Evolutionary conservation across 169 alveolate species (phyloP).

Genomic region (Plasmodium relictum): DNA sequence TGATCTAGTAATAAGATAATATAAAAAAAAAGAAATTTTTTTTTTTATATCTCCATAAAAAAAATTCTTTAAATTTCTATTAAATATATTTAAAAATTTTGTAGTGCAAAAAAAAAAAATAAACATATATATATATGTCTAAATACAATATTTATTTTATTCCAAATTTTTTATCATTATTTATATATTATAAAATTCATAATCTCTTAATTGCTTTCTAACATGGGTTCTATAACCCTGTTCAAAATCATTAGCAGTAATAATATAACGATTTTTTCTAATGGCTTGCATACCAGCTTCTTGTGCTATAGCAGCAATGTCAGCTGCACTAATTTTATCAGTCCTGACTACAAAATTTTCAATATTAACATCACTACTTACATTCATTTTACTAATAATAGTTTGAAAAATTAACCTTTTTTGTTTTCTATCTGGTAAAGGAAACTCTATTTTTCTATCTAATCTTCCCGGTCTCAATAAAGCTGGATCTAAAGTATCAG

Average conservation of each 20-base stretch:
- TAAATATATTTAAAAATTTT: too few relatives aligned
- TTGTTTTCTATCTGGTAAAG: slow-evolving; percentile 98
- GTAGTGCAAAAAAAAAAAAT: neutral
- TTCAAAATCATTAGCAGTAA: slow-evolving; percentile 94
- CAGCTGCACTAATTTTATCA: slow-evolving; percentile 98
- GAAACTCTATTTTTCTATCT: slow-evolving; percentile 98
- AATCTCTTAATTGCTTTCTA: slow-evolving; percentile 92
- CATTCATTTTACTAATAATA: slow-evolving; percentile 97
- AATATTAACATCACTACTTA: slow-evolving; percentile 97
- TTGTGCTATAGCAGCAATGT: slow-evolving; percentile 98
- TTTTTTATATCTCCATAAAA: too few relatives aligned
- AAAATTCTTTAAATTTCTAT: too few relatives aligned
- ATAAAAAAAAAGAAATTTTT: too few relatives aligned
- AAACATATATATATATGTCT: neutral
- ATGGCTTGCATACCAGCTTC: slow-evolving; percentile 99
- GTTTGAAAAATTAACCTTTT: slow-evolving; percentile 95
- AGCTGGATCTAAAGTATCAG: slow-evolving; percentile 99
- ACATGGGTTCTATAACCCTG: slow-evolving; percentile 94
- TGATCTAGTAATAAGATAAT: too few relatives aligned
- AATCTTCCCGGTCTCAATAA: slow-evolving; percentile 98
- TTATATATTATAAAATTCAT: slow-evolving; percentile 90
- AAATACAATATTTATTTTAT: neutral
- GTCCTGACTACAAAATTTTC: slow-evolving; percentile 98
- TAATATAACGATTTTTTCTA: slow-evolving; percentile 94
- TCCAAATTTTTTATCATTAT: neutral